A percentile compares a stretch with the other conserved stretches of the same genome.
These are phyloP conservation scores for Pythium rhizo-oryzae DNA, from an alignment of 352 stramenopile species.

Conservation along the genomic window DNA sequence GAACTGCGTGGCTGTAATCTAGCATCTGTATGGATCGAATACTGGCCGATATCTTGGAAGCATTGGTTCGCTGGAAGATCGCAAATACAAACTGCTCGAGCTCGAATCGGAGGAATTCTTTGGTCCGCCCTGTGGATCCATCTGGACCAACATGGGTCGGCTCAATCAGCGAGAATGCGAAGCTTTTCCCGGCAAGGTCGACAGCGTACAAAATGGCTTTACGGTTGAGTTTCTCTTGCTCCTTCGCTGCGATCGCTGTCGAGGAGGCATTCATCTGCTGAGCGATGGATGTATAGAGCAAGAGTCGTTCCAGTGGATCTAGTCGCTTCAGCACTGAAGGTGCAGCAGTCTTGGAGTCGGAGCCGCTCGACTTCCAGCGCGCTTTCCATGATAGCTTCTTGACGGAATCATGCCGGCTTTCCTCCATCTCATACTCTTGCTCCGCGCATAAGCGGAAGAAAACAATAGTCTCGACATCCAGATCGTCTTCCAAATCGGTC, in stretches of 20 bases:
- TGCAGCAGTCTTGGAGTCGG: constrained; percentile 10
- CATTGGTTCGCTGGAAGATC: constrained; percentile 58
- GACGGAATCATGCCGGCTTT: constrained; percentile 60
- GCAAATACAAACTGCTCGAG: constrained; percentile 68
- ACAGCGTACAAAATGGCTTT: constrained; percentile 69
- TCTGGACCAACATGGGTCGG: constrained; percentile 9
- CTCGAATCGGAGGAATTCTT: constrained; percentile 75
- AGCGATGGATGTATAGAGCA: constrained; percentile 55
- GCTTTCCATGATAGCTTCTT: constrained; percentile 78
- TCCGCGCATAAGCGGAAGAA: constrained; percentile 77
- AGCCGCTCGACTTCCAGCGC: constrained; percentile 46
- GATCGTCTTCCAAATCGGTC: constrained; percentile 65
- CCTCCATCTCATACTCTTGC: constrained; percentile 71
- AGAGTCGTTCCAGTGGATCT: constrained; percentile 49
- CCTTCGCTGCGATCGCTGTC: constrained; percentile 43
- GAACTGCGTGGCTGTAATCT: constrained; percentile 52
- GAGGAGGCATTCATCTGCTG: constrained; percentile 67
- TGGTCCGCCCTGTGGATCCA: constrained; percentile 9
- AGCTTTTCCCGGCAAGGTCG: constrained; percentile 65
- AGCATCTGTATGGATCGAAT: constrained; percentile 70
- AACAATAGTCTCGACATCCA: constrained; percentile 80
- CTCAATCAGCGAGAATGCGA: constrained; percentile 47
- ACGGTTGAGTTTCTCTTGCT: constrained; percentile 45
- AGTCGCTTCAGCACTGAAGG: constrained; percentile 29
- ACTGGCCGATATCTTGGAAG: constrained; percentile 53